These are phyloP conservation scores for Chimonanthus praecox DNA, from an alignment of 164 flowering plant genomes.

Conservation along the genomic window DNA sequence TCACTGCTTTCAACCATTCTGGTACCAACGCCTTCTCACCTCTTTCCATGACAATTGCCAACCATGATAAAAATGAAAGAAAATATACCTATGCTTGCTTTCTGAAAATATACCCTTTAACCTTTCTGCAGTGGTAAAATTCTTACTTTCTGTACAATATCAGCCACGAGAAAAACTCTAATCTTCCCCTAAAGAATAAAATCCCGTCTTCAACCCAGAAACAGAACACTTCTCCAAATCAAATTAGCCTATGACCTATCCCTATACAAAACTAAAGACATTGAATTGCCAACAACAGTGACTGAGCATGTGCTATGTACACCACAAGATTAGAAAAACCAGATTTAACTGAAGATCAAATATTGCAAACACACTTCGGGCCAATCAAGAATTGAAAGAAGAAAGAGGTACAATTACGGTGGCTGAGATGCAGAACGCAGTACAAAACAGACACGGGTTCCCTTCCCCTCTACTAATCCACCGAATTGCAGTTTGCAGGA, in stretches of 20 bases:
- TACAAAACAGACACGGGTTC: not conserved
- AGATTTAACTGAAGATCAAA: not conserved
- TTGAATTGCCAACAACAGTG: not conserved
- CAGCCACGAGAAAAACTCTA: not conserved
- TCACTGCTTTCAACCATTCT: slow-evolving; percentile 71
- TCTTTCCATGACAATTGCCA: slow-evolving; percentile 61
- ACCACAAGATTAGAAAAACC: not conserved
- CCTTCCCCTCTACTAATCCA: slow-evolving; percentile 26
- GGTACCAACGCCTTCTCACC: slow-evolving; percentile 86
- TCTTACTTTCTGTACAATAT: slow-evolving; percentile 6
- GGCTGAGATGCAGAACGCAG: not conserved
- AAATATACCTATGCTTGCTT: not conserved
- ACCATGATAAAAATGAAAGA: slow-evolving; percentile 39
- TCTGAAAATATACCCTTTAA: slow-evolving; percentile 8
- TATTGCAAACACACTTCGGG: not conserved
- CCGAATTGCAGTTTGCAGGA: slow-evolving; percentile 24
- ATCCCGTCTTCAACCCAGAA: not conserved
- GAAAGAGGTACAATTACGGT: too few species aligned
- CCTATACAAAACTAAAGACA: slow-evolving; percentile 7
- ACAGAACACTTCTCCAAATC: slow-evolving; percentile 1
- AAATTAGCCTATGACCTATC: not conserved
- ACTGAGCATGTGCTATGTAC: slow-evolving; percentile 14
- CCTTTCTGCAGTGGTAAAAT: slow-evolving; percentile 1
- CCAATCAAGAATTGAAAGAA: too few species aligned
- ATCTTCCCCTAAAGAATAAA: not conserved